Evolutionary conservation across 352 stramenopile genomes (phyloP), one percentile per base, ranked within the genome.

Genomic region (Globisporangium mamillatum): DNA sequence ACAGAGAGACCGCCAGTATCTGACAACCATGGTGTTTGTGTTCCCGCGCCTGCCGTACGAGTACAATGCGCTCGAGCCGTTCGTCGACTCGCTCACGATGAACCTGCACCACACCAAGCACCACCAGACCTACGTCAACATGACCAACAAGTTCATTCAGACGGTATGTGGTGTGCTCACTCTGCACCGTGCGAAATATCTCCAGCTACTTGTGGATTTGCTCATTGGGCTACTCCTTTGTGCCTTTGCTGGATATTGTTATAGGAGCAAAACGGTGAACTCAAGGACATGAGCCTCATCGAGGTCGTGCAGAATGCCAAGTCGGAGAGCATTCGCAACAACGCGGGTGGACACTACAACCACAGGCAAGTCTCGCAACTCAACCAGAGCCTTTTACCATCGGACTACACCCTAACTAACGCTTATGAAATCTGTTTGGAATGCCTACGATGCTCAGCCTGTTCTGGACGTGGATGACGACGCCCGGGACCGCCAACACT

Each of bases 381-480:
- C 4, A 24, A 16, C 14, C 38, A 46, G 12, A 4, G 20, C 4
- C 14, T 41, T 14, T 38, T n/a, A 16, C n/a, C 8, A 27, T n/a
- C 8, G 22, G 22, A 16, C 16, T n/a, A 55, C 9, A 16, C 20
- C 5, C 20, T 25, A 54, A 14, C 46, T 54, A 20, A 55, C 48
- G 9, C 20, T 12, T 55, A 6, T 55, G 55, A 18, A 41, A 41
- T 25, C 2, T 22, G 24, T 22, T 8, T 41, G 27, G n/a, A 18
- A 50, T 63, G 29, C 29, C 18, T 69, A 41, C 2, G 38, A 14
- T 20, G 14, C 4, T 61, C 79, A 89, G 69, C 57, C 63, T 96
- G 67, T 94, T 92, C 68, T 96, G 82, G 82, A 89, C 89, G 59
- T 91, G 81, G 67, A 83, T 96, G 69, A 74, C 81, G 54, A 71